Evolutionary conservation across 2,329 filamentous ascomycete genomes (phyloP), one percentile per base, ranked within the genome.

Genomic region (Phaeosphaeria sp.): DNA sequence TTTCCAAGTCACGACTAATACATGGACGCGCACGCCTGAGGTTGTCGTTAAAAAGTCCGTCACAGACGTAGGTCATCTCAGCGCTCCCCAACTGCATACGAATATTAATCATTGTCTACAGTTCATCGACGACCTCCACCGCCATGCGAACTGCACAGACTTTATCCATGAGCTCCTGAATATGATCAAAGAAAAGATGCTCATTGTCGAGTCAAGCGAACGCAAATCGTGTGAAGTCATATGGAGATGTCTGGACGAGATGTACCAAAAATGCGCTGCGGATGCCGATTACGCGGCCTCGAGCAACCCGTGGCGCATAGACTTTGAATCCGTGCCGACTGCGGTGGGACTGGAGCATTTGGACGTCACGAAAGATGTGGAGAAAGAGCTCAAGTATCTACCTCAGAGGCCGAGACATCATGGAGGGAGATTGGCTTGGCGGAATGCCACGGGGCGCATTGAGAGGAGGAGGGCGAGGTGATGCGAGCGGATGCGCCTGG

Each of bases 161-260:
- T 67, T 47, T 23, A 20, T 58, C 18, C 65, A 67, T 21, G 48
- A 59, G 0, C 20, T 65, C 33, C 48, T 65, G 21, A 43, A 55
- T 9, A 27, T 63, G 46, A 59, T 63, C 3, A 48, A 59, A 39
- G 15, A 61, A 2, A 49, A 56, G 17, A 65, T 65, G 62, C 42
- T 65, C 7, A 15, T 59, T 4, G 46, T 63, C 1, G 50, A 60
- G 7, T 59, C 62, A 0, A 20, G 10, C 2, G 23, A 59, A 2
- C 54, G 62, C 13, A 36, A 39, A 7, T 33, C 56, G 5, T 64
- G 59, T 25, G 18, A 25, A 15, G 15, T 39, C 2, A 41, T 60
- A 5, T 33, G 46, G 23, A 13, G 21, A 13, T 1, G 21, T 1
- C 23, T 59, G 6, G 18, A 30, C 5, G 17, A 39, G 1, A 23